A percentile compares a stretch with the other conserved stretches of the same genome.
phyloP scores from a whole-genome alignment of 495 filamentous ascomycete species.

The Oidiodendron maius region DNA sequence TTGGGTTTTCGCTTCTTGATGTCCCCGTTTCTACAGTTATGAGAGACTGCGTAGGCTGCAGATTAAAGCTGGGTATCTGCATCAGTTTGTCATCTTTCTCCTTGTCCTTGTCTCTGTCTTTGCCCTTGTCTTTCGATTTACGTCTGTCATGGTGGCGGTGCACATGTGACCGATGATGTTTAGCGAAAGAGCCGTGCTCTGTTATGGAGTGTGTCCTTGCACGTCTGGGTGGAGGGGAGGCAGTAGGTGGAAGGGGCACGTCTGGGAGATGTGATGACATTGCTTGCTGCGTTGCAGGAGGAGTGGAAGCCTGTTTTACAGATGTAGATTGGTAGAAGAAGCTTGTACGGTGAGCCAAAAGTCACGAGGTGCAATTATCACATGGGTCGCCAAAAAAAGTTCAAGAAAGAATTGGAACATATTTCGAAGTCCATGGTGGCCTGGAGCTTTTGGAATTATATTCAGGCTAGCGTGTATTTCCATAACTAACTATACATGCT shows the following conservation, averaged over 20 bases:
- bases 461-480: too few species aligned
- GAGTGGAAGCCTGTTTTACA: constrained; percentile 1
- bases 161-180: constrained; percentile 16
- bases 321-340: constrained; percentile 5
- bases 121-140: constrained; percentile 5
- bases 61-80: constrained; percentile 24
- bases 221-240: constrained; percentile 2
- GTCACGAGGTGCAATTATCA: constrained; percentile 16
- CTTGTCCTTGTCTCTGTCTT: too few species aligned
- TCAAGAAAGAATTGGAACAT: not conserved
- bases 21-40: not conserved
- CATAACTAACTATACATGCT: too few species aligned
- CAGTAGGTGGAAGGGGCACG: not conserved
- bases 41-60: constrained; percentile 20
- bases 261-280: not conserved
- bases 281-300: not conserved
- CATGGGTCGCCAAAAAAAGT: constrained; percentile 11
- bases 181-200: constrained; percentile 32
- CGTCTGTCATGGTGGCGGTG: constrained; percentile 32
- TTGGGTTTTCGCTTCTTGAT: constrained; percentile 32
- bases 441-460: too few species aligned
- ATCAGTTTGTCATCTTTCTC: constrained; percentile 18
- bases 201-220: constrained; percentile 24
- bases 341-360: constrained; percentile 14
- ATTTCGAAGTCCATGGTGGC: too few species aligned